A percentile compares a stretch with the other conserved stretches of the same genome.
phyloP scores from a whole-genome alignment of 1,139 yeast genomes.

The Diutina scorzettiae region DNA sequence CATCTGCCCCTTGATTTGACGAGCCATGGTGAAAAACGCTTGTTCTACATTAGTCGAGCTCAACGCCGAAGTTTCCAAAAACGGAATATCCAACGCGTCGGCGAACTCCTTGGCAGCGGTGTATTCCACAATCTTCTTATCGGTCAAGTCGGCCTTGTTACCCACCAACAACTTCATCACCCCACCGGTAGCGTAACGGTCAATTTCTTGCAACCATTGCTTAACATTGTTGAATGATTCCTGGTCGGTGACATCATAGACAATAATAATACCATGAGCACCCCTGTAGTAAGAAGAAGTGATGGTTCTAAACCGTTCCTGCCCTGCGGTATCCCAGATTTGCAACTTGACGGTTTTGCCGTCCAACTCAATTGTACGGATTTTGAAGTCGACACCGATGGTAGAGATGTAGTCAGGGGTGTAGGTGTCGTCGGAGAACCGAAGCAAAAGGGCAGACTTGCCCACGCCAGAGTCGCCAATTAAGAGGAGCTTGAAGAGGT shows the following conservation, averaged over 20 bases:
- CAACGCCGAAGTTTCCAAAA: constrained; percentile 93
- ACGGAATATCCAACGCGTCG: constrained; percentile 89
- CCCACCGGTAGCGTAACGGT: constrained; percentile 95
- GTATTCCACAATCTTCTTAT: constrained; percentile 89
- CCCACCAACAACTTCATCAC: constrained; percentile 94
- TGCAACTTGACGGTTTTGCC: constrained; percentile 96
- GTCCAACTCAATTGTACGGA: constrained; percentile 91
- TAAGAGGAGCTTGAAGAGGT: constrained; percentile 81
- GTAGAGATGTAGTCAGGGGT: constrained; percentile 96
- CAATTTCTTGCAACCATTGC: constrained; percentile 98
- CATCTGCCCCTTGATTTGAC: constrained; percentile 96
- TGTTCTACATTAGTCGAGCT: constrained; percentile 95
- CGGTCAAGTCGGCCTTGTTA: constrained; percentile 89
- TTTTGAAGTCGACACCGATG: constrained; percentile 96
- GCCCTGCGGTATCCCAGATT: constrained; percentile 99
- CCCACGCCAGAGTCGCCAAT: constrained; percentile 99
- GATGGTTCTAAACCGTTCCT: constrained; percentile 94
- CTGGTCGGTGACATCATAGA: constrained; percentile 96
- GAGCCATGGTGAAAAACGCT: constrained; percentile 97
- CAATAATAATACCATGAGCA: constrained; percentile 96
- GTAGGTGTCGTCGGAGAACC: constrained; percentile 96
- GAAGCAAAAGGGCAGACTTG: constrained; percentile 83
- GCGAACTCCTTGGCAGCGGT: constrained; percentile 97
- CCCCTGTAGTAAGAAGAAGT: constrained; percentile 98
- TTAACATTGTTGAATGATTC: constrained; percentile 95